Evolutionary conservation across 1,284 basidiomycete species (phyloP).

Genomic region (Porodaedalea pini): DNA sequence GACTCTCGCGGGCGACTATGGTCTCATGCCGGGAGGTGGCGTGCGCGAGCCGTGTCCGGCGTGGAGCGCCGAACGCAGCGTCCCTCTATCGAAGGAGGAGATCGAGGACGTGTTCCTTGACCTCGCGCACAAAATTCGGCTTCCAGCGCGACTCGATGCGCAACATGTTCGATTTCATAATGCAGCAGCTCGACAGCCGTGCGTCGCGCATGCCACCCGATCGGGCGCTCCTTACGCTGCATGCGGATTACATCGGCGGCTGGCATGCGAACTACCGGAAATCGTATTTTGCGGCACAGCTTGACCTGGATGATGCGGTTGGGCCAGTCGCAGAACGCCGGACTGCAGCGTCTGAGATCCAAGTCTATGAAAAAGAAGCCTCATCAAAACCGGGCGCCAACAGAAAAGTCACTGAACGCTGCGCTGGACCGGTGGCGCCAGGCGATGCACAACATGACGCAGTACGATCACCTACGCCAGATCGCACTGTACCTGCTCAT

Average conservation of each 20-base stretch:
- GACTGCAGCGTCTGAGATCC: constrained; percentile 78
- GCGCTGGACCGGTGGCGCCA: constrained; percentile 93
- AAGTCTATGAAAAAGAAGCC: constrained; percentile 37
- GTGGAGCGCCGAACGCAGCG: constrained; percentile 89
- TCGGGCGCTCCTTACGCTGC: constrained; percentile 90
- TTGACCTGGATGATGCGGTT: constrained; percentile 98
- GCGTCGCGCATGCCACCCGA: constrained; percentile 98
- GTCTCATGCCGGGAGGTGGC: constrained; percentile 36
- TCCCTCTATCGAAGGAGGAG: constrained; percentile 97
- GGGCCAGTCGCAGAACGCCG: constrained; percentile 89
- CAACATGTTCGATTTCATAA: constrained; percentile 97
- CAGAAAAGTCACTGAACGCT: constrained; percentile 83
- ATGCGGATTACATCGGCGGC: constrained; percentile 98
- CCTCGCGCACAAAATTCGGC: constrained; percentile 97
- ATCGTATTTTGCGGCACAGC: constrained; percentile 99
- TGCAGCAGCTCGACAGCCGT: constrained; percentile 96
- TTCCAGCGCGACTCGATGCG: constrained; percentile 93
- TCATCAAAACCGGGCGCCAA: constrained; percentile 38
- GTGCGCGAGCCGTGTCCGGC: constrained; percentile 84
- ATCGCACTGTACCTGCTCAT: constrained; percentile 94
- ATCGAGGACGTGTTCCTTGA: constrained; percentile 99
- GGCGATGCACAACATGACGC: constrained; percentile 98
- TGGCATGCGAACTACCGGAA: constrained; percentile 96
- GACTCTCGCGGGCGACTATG: constrained; percentile 52
- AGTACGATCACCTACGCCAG: constrained; percentile 96